A percentile compares a stretch with the other conserved stretches of the same genome.
phyloP scores from a whole-genome alignment of 2,329 filamentous ascomycete species.

The Ophiostoma australiae region DNA sequence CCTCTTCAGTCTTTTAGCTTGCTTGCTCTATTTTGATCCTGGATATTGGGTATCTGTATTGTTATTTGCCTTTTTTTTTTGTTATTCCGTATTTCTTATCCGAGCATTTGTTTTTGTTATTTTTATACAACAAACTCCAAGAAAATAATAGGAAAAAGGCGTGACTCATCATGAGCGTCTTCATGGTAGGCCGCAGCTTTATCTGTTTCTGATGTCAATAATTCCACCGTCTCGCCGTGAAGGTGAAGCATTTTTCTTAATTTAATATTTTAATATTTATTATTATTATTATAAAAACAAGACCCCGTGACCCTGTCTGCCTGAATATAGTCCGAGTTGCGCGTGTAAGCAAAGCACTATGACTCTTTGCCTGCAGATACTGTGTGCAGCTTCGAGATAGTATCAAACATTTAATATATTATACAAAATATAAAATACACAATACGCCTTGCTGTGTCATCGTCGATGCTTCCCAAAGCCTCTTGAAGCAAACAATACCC shows the following conservation, averaged over 20 bases:
- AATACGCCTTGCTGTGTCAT: neutral
- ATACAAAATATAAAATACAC: neutral
- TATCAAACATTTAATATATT: no score
- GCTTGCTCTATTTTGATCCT: neutral
- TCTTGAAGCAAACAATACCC: neutral
- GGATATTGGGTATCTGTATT: conserved; percentile 22
- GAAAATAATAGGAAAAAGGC: neutral
- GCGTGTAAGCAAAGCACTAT: no score
- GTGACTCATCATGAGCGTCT: neutral
- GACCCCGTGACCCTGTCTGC: no score
- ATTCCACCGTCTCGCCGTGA: no score
- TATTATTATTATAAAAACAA: no score
- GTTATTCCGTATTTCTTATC: conserved; percentile 8
- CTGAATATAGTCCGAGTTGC: no score
- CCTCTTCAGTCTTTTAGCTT: neutral
- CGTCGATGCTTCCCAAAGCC: neutral
- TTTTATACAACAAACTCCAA: neutral
- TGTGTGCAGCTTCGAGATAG: no score
- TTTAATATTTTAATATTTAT: no score
- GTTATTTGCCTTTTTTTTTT: no score
- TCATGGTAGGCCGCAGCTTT: neutral
- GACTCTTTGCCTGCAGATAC: no score
- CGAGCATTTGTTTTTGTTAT: conserved; percentile 11
- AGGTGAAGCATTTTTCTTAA: neutral
- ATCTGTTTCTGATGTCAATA: no score